Percentiles rank a stretch among this genome's conserved stretches.
These are phyloP conservation scores for Allium sativum DNA, from an alignment of 106 monocot genomes.

Conservation along the genomic window DNA sequence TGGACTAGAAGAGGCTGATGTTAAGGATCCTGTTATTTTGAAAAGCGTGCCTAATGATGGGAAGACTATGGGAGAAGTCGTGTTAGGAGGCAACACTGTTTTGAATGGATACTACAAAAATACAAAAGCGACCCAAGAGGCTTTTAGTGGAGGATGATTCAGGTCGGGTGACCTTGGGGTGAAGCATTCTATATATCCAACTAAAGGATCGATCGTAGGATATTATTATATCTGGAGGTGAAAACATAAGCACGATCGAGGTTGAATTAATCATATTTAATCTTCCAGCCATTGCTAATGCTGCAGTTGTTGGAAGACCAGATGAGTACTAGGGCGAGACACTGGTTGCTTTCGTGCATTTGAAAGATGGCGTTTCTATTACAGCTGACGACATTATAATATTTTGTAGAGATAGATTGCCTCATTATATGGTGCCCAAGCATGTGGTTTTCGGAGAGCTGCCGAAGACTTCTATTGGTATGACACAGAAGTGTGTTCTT, in stretches of 20 bases:
- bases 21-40: conserved; percentile 34
- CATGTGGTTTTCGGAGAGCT: conserved; percentile 52
- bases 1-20: conserved; percentile 41
- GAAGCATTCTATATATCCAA: too few relatives aligned
- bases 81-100: conserved; percentile 63
- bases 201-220: too few relatives aligned
- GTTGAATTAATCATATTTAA: conserved; percentile 54
- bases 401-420: conserved; percentile 32
- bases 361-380: not conserved
- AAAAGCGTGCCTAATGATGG: conserved; percentile 43
- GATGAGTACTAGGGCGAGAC: too few relatives aligned
- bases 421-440: conserved; percentile 61
- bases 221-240: too few relatives aligned
- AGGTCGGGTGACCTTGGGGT: conserved; percentile 83
- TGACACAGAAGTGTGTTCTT: too few relatives aligned
- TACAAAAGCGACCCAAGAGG: too few relatives aligned
- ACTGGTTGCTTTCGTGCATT: conserved; percentile 57
- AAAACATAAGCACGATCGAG: conserved; percentile 87
- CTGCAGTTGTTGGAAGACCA: too few relatives aligned
- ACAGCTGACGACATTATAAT: conserved; percentile 32
- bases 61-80: too few relatives aligned
- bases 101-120: conserved; percentile 52
- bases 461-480: too few relatives aligned
- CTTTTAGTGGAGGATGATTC: too few relatives aligned
- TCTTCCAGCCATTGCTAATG: conserved; percentile 46